A percentile compares a stretch with the other conserved stretches of the same genome.
phyloP scores from a whole-genome alignment of 73 alveolate species.

The Tetrahymena malaccensis region DNA sequence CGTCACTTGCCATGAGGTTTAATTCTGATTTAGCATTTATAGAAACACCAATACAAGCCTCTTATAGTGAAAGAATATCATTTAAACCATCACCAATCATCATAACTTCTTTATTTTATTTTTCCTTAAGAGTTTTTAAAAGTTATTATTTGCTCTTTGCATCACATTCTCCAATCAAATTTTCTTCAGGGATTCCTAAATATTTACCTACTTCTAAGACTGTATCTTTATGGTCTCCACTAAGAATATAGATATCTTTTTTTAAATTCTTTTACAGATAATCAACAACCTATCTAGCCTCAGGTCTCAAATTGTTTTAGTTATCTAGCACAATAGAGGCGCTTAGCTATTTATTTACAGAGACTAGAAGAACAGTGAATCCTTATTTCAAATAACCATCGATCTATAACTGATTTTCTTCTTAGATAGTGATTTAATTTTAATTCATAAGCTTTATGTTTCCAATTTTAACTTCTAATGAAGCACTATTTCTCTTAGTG shows the following conservation, averaged over 20 bases:
- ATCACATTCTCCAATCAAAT: constrained; percentile 19
- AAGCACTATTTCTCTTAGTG: not conserved
- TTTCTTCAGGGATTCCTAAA: constrained; percentile 4
- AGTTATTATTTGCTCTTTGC: constrained; percentile 16
- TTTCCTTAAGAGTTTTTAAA: not conserved
- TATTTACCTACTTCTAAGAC: constrained; percentile 8
- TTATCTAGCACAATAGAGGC: constrained; percentile 9
- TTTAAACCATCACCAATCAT: constrained; percentile 45
- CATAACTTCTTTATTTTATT: constrained; percentile 19
- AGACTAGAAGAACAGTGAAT: constrained; percentile 3
- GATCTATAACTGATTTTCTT: not conserved
- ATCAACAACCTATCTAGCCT: constrained; percentile 18
- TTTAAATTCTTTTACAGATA: constrained; percentile 8
- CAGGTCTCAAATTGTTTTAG: constrained; percentile 32
- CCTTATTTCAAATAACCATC: not conserved
- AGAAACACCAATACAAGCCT: constrained; percentile 35
- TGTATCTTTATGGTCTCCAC: constrained; percentile 33
- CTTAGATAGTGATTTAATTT: not conserved
- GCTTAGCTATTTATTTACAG: not conserved
- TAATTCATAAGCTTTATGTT: not conserved
- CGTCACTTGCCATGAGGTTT: constrained; percentile 31
- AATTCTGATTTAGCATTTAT: constrained; percentile 41
- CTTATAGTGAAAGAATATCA: constrained; percentile 26
- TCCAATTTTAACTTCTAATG: not conserved
- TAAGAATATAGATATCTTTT: constrained; percentile 3